Base-by-base conservation (phyloP, 345 rosid genomes). In the Brassica rapa region DNA sequence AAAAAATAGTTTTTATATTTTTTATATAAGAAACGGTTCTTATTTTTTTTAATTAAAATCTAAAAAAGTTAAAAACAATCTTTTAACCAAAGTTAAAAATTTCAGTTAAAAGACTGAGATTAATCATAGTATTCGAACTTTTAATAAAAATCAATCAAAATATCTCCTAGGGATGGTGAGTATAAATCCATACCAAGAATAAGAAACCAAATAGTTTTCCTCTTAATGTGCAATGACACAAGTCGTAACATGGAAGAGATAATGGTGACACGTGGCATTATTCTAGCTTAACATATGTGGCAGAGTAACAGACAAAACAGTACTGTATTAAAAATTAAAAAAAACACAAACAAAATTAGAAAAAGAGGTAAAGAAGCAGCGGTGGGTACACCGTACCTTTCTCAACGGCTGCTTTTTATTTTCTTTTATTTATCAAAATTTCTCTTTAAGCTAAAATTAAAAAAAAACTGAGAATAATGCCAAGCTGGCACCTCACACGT, bases 401-500 rank as follows among this genome's bases (percentile, higher is more conserved):
- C 79, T 79, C 82, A 74, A 74, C 71, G 75, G 71, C 79, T 69
- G 37, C 75, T 32, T 30, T 23, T 53, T 72, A 43, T 30, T 32
- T 37, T 24, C 0, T 4, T 5, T 4, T 5, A 2, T n/a, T 51
- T 4, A 46, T 51, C 56, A 1, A 51, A n/a, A n/a, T 51, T 55
- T 27, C 21, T 33, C 0, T 35, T 21, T 59, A 12, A 21, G 2
- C 43, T 35, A 1, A 41, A 67, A 25, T 5, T n/a, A 9, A 10
- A 51, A 12, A 0, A 77, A 23, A 51, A 6, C 5, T 8, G 60
- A 46, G 62, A 69, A 78, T 64, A 72, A 4, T 72, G 75, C 83
- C 83, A 80, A 70, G 79, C 71, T 80, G 83, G 79, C 83, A 69
- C 9, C 53, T 39, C 71, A 74, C 76, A 80, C 83, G 83, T 80